Percentiles rank a stretch among this genome's conserved stretches.
phyloP scores from a whole-genome alignment of 768 basidiomycete genomes.

The Amanita polypyramis region DNA sequence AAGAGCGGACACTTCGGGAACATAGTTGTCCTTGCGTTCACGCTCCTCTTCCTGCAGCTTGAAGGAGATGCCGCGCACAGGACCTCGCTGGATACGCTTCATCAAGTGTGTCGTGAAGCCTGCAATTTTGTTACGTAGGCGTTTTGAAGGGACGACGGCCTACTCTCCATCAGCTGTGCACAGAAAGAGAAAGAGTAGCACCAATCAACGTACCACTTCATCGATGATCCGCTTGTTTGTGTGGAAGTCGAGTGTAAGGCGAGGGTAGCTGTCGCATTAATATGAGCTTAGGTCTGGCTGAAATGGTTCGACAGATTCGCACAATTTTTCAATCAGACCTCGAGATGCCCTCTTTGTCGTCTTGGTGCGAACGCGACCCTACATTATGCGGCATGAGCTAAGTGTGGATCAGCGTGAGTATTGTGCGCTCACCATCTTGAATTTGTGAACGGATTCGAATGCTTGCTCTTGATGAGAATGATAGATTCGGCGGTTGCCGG shows the following conservation, averaged over 20 bases:
- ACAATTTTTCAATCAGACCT: constrained; percentile 99
- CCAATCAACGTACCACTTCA: constrained; percentile 62
- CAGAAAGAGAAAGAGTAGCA: background rate
- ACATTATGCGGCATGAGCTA: constrained; percentile 12
- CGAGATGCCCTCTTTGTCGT: constrained; percentile 99
- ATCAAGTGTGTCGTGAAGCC: constrained; percentile 99
- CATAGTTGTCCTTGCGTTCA: constrained; percentile 98
- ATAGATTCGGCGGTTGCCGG: constrained; percentile 22
- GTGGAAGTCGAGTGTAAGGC: constrained; percentile 98
- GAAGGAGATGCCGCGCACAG: constrained; percentile 99
- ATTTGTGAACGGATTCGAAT: constrained; percentile 16
- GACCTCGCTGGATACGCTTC: constrained; percentile 98
- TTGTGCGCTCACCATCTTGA: constrained; percentile 42
- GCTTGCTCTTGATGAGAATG: background rate
- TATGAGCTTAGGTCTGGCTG: constrained; percentile 5
- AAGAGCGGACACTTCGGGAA: constrained; percentile 96
- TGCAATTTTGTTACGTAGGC: constrained; percentile 98
- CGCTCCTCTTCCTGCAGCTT: constrained; percentile 99
- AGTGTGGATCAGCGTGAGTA: constrained; percentile 5
- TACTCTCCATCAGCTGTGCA: constrained; percentile 16
- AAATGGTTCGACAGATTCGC: constrained; percentile 21
- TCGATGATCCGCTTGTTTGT: constrained; percentile 99
- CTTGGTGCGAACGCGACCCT: constrained; percentile 99
- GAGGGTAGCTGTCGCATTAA: constrained; percentile 67
- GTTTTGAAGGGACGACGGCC: constrained; percentile 96